A percentile compares a stretch with the other conserved stretches of the same genome.
Evolutionary conservation across 2,329 filamentous ascomycete species (phyloP).

Genomic region (Aspergillus niger): DNA sequence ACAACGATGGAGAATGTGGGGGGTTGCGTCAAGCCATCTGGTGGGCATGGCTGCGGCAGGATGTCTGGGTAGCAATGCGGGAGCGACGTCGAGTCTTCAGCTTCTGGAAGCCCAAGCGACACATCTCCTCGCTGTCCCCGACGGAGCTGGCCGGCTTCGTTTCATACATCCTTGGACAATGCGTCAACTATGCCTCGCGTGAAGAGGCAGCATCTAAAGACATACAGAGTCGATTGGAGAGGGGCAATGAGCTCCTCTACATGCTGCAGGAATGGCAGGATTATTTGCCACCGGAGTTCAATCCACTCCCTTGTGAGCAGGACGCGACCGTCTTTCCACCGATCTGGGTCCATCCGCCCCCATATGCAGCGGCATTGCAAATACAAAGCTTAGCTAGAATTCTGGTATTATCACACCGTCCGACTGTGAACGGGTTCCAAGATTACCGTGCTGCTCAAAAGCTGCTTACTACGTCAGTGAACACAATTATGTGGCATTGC

Average conservation of each 20-base stretch:
- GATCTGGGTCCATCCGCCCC: slow-evolving; percentile 55
- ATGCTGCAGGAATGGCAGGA: slow-evolving; percentile 55
- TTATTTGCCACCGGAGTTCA: slow-evolving; percentile 47
- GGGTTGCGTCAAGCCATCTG: slow-evolving; percentile 61
- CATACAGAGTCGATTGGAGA: slow-evolving; percentile 46
- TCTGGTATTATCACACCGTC: slow-evolving; percentile 56
- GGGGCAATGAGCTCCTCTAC: slow-evolving; percentile 49
- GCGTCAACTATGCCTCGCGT: slow-evolving; percentile 61
- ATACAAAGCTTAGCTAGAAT: slow-evolving; percentile 57
- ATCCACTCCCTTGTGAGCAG: slow-evolving; percentile 40
- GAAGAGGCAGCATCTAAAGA: slow-evolving; percentile 50
- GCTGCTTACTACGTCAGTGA: slow-evolving; percentile 24
- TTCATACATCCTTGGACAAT: slow-evolving; percentile 58
- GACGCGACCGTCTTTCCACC: slow-evolving; percentile 44
- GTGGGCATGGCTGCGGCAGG: slow-evolving; percentile 69
- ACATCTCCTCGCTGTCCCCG: slow-evolving; percentile 51
- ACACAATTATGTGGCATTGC: slow-evolving; percentile 33
- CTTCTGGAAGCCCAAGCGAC: slow-evolving; percentile 59
- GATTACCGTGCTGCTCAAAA: slow-evolving; percentile 43
- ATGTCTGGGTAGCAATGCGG: slow-evolving; percentile 65
- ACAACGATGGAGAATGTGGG: slow-evolving; percentile 61
- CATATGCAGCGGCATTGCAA: slow-evolving; percentile 54
- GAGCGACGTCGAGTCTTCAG: slow-evolving; percentile 59
- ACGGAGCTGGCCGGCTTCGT: slow-evolving; percentile 58
- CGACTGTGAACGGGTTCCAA: slow-evolving; percentile 52